Base-by-base conservation (phyloP, 2,329 filamentous ascomycete genomes). In the Beauveria varroae region DNA sequence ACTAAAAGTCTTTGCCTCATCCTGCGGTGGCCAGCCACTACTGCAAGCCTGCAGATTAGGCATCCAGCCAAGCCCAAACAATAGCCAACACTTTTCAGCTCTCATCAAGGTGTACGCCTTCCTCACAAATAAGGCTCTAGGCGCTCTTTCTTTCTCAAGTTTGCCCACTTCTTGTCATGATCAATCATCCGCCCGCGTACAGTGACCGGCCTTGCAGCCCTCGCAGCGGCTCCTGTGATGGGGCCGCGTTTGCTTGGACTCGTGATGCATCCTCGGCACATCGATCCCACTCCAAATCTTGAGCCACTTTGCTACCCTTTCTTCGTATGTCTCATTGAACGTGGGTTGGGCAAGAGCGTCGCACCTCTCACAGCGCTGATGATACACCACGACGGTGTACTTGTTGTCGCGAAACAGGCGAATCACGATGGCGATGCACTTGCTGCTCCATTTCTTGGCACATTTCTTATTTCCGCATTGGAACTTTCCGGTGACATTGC, bases 381-480 rank as follows among this genome's bases (percentile, higher is more conserved):
- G 67, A 62, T 72, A 77, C 0, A 77, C 71, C 2, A 68, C 47
- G 0, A 68, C 74, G 55, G 76, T 74, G 65, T 78, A 78, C 4
- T 65, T 63, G 5, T 67, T 52, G 0, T 44, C 51, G 0, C 26
- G 28, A 47, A 74, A 77, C 41, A 66, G 60, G 9, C 71, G 68
- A 20, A 77, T 77, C 0, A 64, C 65, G 16, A 75, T 71, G 7
- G 71, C 63, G 18, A 78, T 70, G 34, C 44, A 64, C 61, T 65
- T 71, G 68, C 74, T 78, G 1, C 52, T 47, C 75, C 75, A 76
- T 18, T 62, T 63, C 0, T 30, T 26, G 10, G 20, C 20, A 54
- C 72, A 75, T 0, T 14, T 53, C 0, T 46, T 24, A 51, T 73
- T 73, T 30, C 43, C 34, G 64, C 75, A 76, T 9, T 5, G 8